These are phyloP conservation scores for Lizonia empirigonia DNA, from an alignment of 2,329 filamentous ascomycete species.

Conservation along the genomic window DNA sequence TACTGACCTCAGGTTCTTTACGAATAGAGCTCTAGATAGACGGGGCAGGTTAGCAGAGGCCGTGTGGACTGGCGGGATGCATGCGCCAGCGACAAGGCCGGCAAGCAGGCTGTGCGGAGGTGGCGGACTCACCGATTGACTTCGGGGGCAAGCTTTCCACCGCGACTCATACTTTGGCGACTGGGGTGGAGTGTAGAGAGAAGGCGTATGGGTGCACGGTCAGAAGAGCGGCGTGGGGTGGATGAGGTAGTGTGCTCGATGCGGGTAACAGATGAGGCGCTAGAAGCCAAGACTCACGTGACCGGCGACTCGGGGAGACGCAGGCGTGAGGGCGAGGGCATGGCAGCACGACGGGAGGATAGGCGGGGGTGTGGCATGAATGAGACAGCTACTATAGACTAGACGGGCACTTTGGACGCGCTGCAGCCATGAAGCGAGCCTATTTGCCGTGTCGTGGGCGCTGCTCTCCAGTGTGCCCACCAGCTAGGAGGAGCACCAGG, in stretches of 20 bases:
- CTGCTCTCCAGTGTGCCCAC: too few species aligned
- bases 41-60: conserved; percentile 40
- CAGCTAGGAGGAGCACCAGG: conserved; percentile 13
- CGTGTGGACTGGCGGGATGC: conserved; percentile 32
- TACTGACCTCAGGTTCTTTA: conserved; percentile 94
- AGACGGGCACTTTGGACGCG: too few species aligned
- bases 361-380: neutral
- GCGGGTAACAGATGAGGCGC: conserved; percentile 17
- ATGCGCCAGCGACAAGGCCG: conserved; percentile 23
- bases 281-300: conserved; percentile 8
- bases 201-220: conserved; percentile 29
- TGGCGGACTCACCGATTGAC: conserved; percentile 81
- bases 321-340: neutral
- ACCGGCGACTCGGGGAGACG: conserved; percentile 2
- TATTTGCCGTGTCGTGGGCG: too few species aligned
- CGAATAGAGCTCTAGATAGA: conserved; percentile 86
- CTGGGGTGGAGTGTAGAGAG: conserved; percentile 24
- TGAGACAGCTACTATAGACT: neutral
- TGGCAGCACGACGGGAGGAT: neutral
- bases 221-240: conserved; percentile 15
- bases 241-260: conserved; percentile 12
- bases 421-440: too few species aligned
- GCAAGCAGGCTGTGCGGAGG: conserved; percentile 19
- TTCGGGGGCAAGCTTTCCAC: conserved; percentile 97
- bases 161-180: conserved; percentile 84